Evolutionary conservation across 2,329 filamentous ascomycete species (phyloP).

Genomic region (Diplodia corticola): DNA sequence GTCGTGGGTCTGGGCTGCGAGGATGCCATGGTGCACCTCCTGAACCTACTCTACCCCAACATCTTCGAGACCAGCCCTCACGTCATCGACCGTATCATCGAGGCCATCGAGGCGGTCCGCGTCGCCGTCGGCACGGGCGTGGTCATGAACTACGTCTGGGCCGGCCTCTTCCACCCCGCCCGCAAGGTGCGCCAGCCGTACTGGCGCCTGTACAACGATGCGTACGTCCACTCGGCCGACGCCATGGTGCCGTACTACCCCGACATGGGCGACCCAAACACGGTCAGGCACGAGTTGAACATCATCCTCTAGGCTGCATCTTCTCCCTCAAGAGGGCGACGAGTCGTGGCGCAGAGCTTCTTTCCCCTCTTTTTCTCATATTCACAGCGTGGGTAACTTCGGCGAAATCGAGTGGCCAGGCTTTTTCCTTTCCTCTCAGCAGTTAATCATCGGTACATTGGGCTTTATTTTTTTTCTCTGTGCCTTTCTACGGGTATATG

Average conservation of each 20-base stretch:
- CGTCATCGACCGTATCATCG: constrained; percentile 96
- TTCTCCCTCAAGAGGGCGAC: background rate
- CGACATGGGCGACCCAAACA: constrained; percentile 74
- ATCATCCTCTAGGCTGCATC: constrained; percentile 68
- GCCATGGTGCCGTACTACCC: constrained; percentile 97
- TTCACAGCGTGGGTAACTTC: background rate
- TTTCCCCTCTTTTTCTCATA: background rate
- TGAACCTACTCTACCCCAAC: constrained; percentile 95
- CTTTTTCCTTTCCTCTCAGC: background rate
- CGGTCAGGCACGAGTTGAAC: constrained; percentile 76
- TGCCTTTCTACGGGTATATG: background rate
- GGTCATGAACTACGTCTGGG: constrained; percentile 98
- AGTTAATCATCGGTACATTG: background rate
- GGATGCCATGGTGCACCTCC: constrained; percentile 95
- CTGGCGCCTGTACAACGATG: constrained; percentile 96
- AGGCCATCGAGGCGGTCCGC: constrained; percentile 93
- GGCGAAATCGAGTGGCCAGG: background rate
- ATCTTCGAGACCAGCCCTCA: constrained; percentile 97
- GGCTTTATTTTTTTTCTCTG: background rate
- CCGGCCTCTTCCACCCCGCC: constrained; percentile 93
- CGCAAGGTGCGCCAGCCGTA: constrained; percentile 93
- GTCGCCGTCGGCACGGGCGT: constrained; percentile 90
- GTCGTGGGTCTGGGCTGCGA: constrained; percentile 98
- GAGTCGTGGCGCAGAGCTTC: background rate
- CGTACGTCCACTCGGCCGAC: constrained; percentile 89